Percentiles rank a stretch among this genome's conserved stretches.
Conservation (phyloP, 441 rosid genomes). For the Erodium texanum region DNA sequence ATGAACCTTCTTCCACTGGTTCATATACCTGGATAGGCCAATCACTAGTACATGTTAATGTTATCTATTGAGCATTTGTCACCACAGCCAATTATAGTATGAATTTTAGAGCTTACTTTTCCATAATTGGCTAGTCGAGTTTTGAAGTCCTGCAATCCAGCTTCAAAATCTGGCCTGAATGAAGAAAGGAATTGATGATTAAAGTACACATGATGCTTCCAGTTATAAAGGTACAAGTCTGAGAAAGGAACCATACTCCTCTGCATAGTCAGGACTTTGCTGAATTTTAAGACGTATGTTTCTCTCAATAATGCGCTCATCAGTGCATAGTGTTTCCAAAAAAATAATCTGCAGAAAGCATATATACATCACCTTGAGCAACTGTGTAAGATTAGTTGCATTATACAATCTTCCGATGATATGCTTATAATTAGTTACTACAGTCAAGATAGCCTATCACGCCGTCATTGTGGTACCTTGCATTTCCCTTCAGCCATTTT, state of each 20-base stretch:
- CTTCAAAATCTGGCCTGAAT: constrained; percentile 88
- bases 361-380: background rate
- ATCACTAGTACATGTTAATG: background rate
- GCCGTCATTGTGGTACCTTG: constrained; percentile 48
- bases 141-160: constrained; percentile 82
- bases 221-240: background rate
- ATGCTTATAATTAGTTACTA: background rate
- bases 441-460: background rate
- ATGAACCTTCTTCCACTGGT: constrained; percentile 97
- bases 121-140: constrained; percentile 75
- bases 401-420: too few relatives aligned
- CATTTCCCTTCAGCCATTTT: constrained; percentile 99
- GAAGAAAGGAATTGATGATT: constrained; percentile 27
- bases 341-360: constrained; percentile 62
- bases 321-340: constrained; percentile 94
- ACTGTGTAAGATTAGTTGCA: background rate
- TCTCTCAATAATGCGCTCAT: constrained; percentile 83
- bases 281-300: constrained; percentile 96
- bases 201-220: constrained; percentile 16
- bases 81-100: constrained; percentile 7
- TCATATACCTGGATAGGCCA: constrained; percentile 63
- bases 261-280: constrained; percentile 98
- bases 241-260: constrained; percentile 55
- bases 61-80: constrained; percentile 7
- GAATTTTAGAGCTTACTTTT: constrained; percentile 40